These are phyloP conservation scores for Chlorella sorokiniana DNA, from an alignment of 139 green algal species.

Conservation along the genomic window DNA sequence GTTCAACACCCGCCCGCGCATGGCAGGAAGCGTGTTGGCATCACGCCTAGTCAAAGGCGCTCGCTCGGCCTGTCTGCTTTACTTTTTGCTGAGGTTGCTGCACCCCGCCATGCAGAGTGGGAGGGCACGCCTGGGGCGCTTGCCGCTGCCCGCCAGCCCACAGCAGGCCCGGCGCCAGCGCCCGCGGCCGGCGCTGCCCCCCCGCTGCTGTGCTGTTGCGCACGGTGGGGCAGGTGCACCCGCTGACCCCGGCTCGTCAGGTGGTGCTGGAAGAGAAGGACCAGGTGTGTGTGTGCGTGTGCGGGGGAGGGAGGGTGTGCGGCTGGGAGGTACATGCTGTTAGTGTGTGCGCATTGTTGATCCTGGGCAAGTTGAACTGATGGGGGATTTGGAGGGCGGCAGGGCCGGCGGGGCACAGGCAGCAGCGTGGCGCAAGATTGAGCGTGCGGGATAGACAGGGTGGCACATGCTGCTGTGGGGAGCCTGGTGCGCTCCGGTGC, in stretches of 20 bases:
- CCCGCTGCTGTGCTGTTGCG: constrained; percentile 10
- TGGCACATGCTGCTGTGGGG: neutral
- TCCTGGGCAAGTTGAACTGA: too few relatives aligned
- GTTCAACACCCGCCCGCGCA: neutral
- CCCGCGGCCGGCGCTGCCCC: neutral
- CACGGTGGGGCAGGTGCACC: neutral
- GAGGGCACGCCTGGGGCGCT: neutral
- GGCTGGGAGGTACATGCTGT: neutral
- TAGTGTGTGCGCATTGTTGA: too few relatives aligned
- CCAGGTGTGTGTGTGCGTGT: neutral
- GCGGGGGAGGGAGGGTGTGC: neutral
- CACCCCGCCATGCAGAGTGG: neutral
- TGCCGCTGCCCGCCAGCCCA: too few relatives aligned
- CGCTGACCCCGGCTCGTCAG: constrained; percentile 19
- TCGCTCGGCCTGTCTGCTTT: too few relatives aligned
- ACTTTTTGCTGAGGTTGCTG: too few relatives aligned
- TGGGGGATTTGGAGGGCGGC: too few relatives aligned
- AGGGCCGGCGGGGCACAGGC: too few relatives aligned
- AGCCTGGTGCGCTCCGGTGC: neutral
- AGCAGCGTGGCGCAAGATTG: too few relatives aligned
- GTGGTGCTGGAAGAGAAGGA: constrained; percentile 32
- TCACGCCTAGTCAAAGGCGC: too few relatives aligned
- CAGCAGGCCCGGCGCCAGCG: neutral
- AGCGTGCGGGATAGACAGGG: too few relatives aligned
- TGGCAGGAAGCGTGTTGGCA: too few relatives aligned